A percentile compares a stretch with the other conserved stretches of the same genome.
Conservation (phyloP, 2,329 filamentous ascomycete species). For the Chrysoporthe puriensis region DNA sequence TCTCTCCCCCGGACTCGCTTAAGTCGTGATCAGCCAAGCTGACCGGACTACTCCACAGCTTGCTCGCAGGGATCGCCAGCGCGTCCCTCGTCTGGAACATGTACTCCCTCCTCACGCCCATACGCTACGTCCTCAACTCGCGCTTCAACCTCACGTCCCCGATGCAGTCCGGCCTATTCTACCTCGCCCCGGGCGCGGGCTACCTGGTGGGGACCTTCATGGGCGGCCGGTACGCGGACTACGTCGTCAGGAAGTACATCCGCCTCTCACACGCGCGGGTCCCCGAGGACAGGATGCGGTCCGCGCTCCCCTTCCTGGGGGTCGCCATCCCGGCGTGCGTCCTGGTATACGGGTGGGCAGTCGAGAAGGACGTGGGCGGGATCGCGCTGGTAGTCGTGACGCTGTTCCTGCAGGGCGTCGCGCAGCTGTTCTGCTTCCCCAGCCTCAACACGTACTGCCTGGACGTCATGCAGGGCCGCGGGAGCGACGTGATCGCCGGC, state of each 20-base stretch:
- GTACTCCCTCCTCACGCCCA: constrained; percentile 69
- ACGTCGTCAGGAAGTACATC: constrained; percentile 65
- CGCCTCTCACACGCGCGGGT: constrained; percentile 58
- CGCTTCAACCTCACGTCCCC: constrained; percentile 67
- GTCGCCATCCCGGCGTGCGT: constrained; percentile 66
- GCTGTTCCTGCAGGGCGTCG: constrained; percentile 71
- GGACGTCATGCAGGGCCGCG: constrained; percentile 75
- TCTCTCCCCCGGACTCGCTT: not conserved
- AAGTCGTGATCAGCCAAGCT: not conserved
- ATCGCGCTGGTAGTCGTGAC: constrained; percentile 61
- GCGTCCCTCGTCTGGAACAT: constrained; percentile 72
- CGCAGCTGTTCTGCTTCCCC: constrained; percentile 71
- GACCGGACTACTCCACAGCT: constrained; percentile 25
- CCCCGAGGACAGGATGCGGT: constrained; percentile 70
- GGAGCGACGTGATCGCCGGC: constrained; percentile 75
- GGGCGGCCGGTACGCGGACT: constrained; percentile 71
- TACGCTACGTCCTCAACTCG: constrained; percentile 72
- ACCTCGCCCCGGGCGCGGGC: constrained; percentile 69
- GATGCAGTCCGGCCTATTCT: constrained; percentile 69
- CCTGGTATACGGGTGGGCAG: constrained; percentile 68
- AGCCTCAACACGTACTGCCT: constrained; percentile 76
- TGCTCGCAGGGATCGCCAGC: constrained; percentile 60
- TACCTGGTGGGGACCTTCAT: constrained; percentile 69
- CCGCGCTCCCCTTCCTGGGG: constrained; percentile 62
- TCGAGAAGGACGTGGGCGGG: constrained; percentile 45